phyloP scores from a whole-genome alignment of 2,329 filamentous ascomycete genomes.

The Dothistroma septosporum region DNA sequence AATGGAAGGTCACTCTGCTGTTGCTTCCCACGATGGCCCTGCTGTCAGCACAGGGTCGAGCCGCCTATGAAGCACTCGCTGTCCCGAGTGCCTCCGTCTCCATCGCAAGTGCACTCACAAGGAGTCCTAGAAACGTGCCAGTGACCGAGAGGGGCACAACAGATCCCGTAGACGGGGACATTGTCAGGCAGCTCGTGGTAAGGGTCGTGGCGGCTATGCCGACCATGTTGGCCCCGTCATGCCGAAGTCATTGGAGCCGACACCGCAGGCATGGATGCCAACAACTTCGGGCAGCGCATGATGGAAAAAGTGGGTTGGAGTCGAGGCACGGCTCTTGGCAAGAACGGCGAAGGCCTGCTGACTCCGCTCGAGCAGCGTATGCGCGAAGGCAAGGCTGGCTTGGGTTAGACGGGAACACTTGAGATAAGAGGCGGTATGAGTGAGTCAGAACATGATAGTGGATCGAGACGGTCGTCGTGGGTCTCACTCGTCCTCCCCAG shows the following conservation, averaged over 20 bases:
- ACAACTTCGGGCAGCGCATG: constrained; percentile 81
- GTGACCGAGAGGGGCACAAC: background rate
- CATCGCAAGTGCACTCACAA: background rate
- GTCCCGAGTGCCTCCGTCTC: background rate
- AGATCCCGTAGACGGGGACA: no score
- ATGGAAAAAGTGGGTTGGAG: constrained; percentile 98
- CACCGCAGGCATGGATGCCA: constrained; percentile 75
- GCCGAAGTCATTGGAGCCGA: constrained; percentile 86
- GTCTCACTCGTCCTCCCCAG: no score
- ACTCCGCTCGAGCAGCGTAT: constrained; percentile 82
- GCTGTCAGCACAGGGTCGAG: background rate
- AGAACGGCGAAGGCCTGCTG: constrained; percentile 77
- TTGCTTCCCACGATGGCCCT: background rate
- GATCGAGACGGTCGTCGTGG: no score
- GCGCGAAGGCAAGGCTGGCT: constrained; percentile 77
- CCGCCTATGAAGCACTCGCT: background rate
- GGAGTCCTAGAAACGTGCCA: background rate
- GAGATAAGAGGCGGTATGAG: background rate
- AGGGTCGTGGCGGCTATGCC: constrained; percentile 37
- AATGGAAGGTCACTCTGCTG: background rate
- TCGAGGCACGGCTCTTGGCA: constrained; percentile 77
- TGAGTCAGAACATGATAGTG: background rate
- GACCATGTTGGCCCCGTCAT: constrained; percentile 61
- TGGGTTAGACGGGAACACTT: constrained; percentile 51
- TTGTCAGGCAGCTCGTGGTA: no score